Base-by-base conservation (phyloP, 345 rosid genomes). In the Eucalyptus cloeziana region DNA sequence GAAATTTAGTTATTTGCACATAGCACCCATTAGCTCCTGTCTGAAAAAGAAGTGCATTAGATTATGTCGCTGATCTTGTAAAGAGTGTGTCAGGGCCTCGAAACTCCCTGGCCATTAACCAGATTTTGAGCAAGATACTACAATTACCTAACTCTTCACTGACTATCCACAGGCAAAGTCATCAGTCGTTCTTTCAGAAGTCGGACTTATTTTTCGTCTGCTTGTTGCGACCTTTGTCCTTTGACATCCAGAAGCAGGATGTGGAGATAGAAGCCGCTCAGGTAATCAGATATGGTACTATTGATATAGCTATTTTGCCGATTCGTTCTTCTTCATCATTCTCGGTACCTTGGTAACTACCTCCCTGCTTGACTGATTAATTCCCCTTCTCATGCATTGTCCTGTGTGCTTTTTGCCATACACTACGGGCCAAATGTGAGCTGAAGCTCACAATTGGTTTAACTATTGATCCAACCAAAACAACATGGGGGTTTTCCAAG, bases 201-300 rank as follows among this genome's bases (percentile, higher is more conserved):
- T 96, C 98, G 14, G 97, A 96, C 93, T 60, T 98, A 90, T 94
- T 94, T 93, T 98, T 97, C 33, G 56, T 97, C 85, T 98, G 99
- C 95, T 90, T 95, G 92, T 60, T 97, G 87, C 94, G 92, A 81
- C 99, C 99, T 49, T 90, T 94, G 87, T 95, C 99, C 62, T 93
- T 90, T 47, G 95, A 95, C 56, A 92, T 97, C 89, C 91, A 90
- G 92, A 92, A 88, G 92, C 99, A 97, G 90, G 96, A 96, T 86
- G 62, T 95, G 24, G 99, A 98, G 94, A 92, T 98, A 71, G 96
- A 92, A 80, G 98, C 96, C 25, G 96, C 98, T 44, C 92, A 93
- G 96, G 99, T 96, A 93, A 89, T 27, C 30, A 27, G 51, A 64
- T 45, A 87, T 60, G 49, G 60, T 45, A 45, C 43, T 49, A 6